Base-by-base conservation (phyloP, 2,329 filamentous ascomycete species). In the Penicillium sp. region DNA sequence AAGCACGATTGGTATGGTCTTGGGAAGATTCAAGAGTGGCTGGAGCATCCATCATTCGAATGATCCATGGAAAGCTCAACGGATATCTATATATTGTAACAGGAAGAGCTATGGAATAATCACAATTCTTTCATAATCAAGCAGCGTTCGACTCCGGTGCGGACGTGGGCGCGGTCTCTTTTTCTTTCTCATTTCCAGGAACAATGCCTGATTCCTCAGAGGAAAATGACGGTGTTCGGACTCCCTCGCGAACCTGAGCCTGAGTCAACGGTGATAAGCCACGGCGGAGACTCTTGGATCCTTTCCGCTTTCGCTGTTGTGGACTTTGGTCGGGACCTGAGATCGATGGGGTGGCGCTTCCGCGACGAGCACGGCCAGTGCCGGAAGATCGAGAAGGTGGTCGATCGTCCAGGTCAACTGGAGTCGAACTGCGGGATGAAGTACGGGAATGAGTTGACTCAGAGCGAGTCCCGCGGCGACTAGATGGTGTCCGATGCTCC, bases 351-450 rank as follows among this genome's bases (percentile, higher is more conserved):
- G 55, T 55, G 6, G 52, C 54, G 32, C 62, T 65, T 23, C 63
- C 56, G 16, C 65, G 57, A 12, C 64, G 61, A 15, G 57, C 54
- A 34, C 59, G 57, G 27, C 56, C 51, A 10, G 53, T 50, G 20
- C 50, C 44, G 4, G 60, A 61, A 11, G 57, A 61, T 18, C 55
- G 51, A 2, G 57, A 60, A 2, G 57, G 54, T n/a, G 56, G 56
- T n/a, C 60, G 56, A 13, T 67, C 65, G 30, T 67, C 54, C 9
- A 59, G 36, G 49, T 66, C 56, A 12, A 62, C 44, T 17, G 61
- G 57, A 18, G 65, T 69, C 16, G 58, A 64, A 44, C 65, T 67
- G 28, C 66, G 65, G 18, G 67, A 70, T 2, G 65, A 61, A 6
- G 59, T 66, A 11, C 64, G 60, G 1, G 66, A 69, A 36, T 65